phyloP scores from a whole-genome alignment of 495 filamentous ascomycete genomes.

The Neurospora sp. region DNA sequence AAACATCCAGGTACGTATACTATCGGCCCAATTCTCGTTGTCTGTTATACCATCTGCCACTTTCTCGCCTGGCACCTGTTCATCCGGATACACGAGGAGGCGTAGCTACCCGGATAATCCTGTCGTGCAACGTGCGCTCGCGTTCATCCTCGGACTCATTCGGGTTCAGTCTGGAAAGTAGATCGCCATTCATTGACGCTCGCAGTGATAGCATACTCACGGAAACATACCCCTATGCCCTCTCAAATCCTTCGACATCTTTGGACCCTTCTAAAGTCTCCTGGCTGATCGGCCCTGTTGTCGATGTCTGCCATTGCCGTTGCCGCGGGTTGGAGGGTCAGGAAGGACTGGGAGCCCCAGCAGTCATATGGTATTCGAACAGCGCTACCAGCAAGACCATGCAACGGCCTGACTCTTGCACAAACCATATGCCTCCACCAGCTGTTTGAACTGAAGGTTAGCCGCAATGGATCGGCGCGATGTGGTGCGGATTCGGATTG shows the following conservation, averaged over 20 bases:
- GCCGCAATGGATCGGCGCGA: neutral
- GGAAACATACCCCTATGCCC: neutral
- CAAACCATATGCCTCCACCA: neutral
- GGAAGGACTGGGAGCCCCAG: neutral
- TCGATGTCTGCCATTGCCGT: neutral
- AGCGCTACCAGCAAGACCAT: slow-evolving; percentile 1
- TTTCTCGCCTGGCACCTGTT: neutral
- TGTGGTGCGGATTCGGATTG: neutral
- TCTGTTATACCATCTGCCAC: neutral
- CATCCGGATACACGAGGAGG: neutral
- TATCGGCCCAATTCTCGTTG: neutral
- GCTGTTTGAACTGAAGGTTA: neutral
- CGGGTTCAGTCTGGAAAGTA: neutral
- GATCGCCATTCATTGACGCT: neutral
- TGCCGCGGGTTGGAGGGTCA: slow-evolving; percentile 1
- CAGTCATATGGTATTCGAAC: slow-evolving; percentile 2
- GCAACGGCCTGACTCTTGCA: neutral
- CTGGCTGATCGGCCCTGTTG: neutral
- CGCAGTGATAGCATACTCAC: neutral
- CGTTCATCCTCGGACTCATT: neutral
- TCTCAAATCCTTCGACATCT: neutral
- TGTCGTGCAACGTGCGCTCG: neutral
- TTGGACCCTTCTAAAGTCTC: neutral
- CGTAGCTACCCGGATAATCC: neutral
- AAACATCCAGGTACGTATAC: neutral